Conservation (phyloP, 106 monocot genomes). For the Dendrobium officinale region DNA sequence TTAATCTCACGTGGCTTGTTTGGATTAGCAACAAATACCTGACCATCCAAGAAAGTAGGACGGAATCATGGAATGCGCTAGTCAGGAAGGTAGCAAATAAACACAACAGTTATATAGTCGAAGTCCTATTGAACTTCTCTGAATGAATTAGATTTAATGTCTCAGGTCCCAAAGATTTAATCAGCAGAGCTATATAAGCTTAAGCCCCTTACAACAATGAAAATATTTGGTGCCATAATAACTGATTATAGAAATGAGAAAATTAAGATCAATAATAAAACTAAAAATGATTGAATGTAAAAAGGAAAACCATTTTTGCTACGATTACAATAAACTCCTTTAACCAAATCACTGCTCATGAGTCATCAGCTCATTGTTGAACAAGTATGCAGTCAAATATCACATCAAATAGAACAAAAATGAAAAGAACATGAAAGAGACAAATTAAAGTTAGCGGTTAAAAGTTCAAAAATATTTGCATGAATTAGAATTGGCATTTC, state of each 20-base stretch:
- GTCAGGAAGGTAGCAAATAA: neutral
- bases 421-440: too few relatives aligned
- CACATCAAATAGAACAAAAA: neutral
- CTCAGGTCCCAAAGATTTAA: neutral
- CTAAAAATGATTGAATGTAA: neutral
- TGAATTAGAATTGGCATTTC: neutral
- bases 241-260: neutral
- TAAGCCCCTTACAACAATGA: neutral
- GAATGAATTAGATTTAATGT: neutral
- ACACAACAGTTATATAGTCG: neutral
- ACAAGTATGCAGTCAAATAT: neutral
- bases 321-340: neutral
- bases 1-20: conserved; percentile 52
- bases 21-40: conserved; percentile 82
- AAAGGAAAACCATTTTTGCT: neutral
- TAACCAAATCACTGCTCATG: neutral
- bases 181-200: neutral
- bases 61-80: neutral
- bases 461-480: neutral
- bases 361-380: neutral
- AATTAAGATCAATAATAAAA: neutral
- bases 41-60: neutral
- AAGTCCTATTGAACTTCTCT: neutral
- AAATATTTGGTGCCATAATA: neutral
- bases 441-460: too few relatives aligned